phyloP scores from a whole-genome alignment of 306 rosid genomes.

The Vigna hirtella region DNA sequence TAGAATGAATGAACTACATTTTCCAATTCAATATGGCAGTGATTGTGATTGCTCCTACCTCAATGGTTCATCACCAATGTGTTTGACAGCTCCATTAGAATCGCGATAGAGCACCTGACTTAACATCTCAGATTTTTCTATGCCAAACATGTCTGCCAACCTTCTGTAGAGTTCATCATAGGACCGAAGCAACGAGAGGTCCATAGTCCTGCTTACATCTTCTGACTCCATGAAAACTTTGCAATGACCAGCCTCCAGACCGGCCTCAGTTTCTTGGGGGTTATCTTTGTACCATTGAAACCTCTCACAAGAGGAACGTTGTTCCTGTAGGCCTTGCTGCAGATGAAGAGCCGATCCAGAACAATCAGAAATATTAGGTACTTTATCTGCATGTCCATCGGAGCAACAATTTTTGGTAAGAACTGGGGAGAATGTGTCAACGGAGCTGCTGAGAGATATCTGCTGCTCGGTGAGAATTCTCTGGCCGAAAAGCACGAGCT shows the following conservation, averaged over 20 bases:
- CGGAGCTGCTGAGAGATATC: slow-evolving; percentile 72
- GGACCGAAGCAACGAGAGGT: slow-evolving; percentile 71
- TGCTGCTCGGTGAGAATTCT: slow-evolving; percentile 80
- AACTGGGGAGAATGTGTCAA: slow-evolving; percentile 71
- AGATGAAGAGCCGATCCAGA: slow-evolving; percentile 68
- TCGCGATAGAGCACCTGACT: slow-evolving; percentile 72
- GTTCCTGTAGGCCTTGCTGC: slow-evolving; percentile 52
- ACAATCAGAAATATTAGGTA: slow-evolving; percentile 54
- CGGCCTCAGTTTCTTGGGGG: slow-evolving; percentile 56
- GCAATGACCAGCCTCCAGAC: slow-evolving; percentile 75
- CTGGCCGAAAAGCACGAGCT: slow-evolving; percentile 81
- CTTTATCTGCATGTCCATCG: slow-evolving; percentile 70
- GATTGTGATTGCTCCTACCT: slow-evolving; percentile 47
- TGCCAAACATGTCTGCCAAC: slow-evolving; percentile 77
- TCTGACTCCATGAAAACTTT: slow-evolving; percentile 78
- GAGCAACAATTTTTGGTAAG: slow-evolving; percentile 67
- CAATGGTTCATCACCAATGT: slow-evolving; percentile 82
- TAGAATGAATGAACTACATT: not conserved
- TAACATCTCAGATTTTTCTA: slow-evolving; percentile 67
- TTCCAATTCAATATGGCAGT: slow-evolving; percentile 17
- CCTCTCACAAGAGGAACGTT: slow-evolving; percentile 61
- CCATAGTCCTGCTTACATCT: slow-evolving; percentile 76
- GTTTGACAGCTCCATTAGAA: slow-evolving; percentile 67
- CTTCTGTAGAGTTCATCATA: slow-evolving; percentile 68
- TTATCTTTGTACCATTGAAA: slow-evolving; percentile 61